Evolutionary conservation across 1,284 basidiomycete genomes (phyloP).

Genomic region (Trichosporon sp.): DNA sequence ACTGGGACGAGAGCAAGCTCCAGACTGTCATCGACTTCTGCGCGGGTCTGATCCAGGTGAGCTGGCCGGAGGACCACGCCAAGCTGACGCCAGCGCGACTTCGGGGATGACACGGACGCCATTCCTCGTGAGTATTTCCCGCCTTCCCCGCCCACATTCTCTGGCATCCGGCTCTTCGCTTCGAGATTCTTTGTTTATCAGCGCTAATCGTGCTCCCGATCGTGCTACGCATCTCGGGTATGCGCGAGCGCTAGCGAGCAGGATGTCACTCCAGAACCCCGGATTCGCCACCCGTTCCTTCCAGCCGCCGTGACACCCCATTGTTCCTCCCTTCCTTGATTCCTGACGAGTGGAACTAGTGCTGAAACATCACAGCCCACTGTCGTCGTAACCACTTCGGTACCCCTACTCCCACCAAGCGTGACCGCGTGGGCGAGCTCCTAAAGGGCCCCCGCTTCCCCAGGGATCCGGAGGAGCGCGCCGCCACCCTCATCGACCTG

Average conservation of each 20-base stretch:
- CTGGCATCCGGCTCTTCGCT: not conserved
- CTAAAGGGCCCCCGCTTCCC: slow-evolving; percentile 52
- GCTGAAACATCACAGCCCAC: slow-evolving; percentile 61
- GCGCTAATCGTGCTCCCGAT: not conserved
- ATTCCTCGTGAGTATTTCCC: slow-evolving; percentile 42
- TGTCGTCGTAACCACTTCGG: slow-evolving; percentile 85
- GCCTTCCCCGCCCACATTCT: not conserved
- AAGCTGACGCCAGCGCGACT: slow-evolving; percentile 68
- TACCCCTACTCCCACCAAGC: slow-evolving; percentile 61
- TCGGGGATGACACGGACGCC: slow-evolving; percentile 67
- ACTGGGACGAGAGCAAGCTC: slow-evolving; percentile 77
- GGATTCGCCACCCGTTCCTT: slow-evolving; percentile 2
- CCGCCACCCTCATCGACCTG: slow-evolving; percentile 78
- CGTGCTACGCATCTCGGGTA: not conserved
- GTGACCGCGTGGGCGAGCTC: slow-evolving; percentile 63
- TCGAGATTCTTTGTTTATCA: not conserved
- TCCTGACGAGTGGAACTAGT: not conserved
- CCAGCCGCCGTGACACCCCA: slow-evolving; percentile 12
- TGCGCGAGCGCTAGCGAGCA: not conserved
- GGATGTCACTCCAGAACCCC: not conserved
- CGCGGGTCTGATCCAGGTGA: slow-evolving; percentile 72
- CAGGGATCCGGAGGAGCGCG: slow-evolving; percentile 62
- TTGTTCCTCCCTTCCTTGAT: not conserved
- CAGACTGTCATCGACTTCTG: slow-evolving; percentile 76
- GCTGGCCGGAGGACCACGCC: slow-evolving; percentile 43